Conservation (phyloP, 805 yeast species). For the Lachancea quebecensis region DNA sequence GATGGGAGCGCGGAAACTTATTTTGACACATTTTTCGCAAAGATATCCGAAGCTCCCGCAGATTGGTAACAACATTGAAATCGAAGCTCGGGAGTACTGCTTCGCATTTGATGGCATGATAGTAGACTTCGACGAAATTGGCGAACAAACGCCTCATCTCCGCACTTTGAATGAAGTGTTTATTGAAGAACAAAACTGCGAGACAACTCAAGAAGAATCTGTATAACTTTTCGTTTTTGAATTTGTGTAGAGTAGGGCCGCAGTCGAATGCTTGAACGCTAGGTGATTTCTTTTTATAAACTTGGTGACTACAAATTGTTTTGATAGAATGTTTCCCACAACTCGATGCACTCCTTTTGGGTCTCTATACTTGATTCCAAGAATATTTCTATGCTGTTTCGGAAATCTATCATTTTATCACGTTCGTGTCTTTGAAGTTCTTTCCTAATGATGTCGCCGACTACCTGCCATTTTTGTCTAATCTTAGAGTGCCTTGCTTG, state of each 20-base stretch:
- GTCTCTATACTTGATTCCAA: constrained; percentile 86
- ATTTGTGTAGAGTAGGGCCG: too few relatives aligned
- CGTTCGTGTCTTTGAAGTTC: constrained; percentile 65
- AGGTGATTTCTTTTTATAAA: background rate
- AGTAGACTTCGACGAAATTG: constrained; percentile 39
- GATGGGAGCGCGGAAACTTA: constrained; percentile 66
- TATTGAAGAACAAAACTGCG: constrained; percentile 25
- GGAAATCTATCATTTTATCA: constrained; percentile 74
- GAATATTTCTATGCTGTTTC: constrained; percentile 83
- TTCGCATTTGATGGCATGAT: constrained; percentile 67
- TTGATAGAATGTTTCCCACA: constrained; percentile 86
- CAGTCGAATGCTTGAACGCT: too few relatives aligned
- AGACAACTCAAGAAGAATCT: constrained; percentile 24
- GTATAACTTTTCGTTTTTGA: constrained; percentile 5
- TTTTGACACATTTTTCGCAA: constrained; percentile 90
- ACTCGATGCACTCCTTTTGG: constrained; percentile 83
- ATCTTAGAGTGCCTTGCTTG: constrained; percentile 48
- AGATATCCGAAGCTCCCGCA: constrained; percentile 63
- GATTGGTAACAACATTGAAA: constrained; percentile 24
- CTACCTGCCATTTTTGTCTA: constrained; percentile 53
- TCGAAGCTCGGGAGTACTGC: constrained; percentile 32
- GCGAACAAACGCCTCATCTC: constrained; percentile 29
- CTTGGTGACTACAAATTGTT: constrained; percentile 25
- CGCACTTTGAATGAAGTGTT: constrained; percentile 29
- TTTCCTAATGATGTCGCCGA: constrained; percentile 56